Evolutionary conservation across 78 protist species (phyloP).

Genomic region (Tieghemostelium lacteum): DNA sequence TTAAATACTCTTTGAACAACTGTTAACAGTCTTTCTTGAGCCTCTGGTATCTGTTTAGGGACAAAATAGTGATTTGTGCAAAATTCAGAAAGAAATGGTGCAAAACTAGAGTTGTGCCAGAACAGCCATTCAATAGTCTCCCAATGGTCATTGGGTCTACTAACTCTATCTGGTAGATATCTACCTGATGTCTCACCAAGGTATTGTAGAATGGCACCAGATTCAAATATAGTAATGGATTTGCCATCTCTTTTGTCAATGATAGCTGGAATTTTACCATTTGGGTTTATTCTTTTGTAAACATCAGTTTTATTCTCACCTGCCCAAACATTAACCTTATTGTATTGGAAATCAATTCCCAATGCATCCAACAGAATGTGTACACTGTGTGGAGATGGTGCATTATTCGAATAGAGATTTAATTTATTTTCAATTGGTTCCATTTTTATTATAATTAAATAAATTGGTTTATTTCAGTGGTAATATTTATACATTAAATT

Average conservation of each 20-base stretch:
- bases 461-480: no score
- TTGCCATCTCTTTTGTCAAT: slow-evolving; percentile 59
- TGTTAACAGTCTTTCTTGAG: not conserved
- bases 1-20: slow-evolving; percentile 8
- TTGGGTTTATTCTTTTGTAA: slow-evolving; percentile 85
- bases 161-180: slow-evolving; percentile 27
- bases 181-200: slow-evolving; percentile 83
- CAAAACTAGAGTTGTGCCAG: no score
- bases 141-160: not conserved
- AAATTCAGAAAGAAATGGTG: no score
- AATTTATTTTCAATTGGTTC: no score
- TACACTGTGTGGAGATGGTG: no score
- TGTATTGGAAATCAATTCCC: not conserved
- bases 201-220: slow-evolving; percentile 88
- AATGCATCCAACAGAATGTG: no score
- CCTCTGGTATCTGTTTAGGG: not conserved
- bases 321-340: slow-evolving; percentile 19
- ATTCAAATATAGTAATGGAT: slow-evolving; percentile 82
- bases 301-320: slow-evolving; percentile 86
- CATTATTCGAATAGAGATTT: no score
- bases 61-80: no score
- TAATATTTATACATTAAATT: no score
- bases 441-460: no score
- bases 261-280: slow-evolving; percentile 88
- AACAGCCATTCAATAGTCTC: slow-evolving; percentile 25